Evolutionary conservation across 2,329 filamentous ascomycete genomes (phyloP).

Genomic region (Emergomyces pasteurianus): DNA sequence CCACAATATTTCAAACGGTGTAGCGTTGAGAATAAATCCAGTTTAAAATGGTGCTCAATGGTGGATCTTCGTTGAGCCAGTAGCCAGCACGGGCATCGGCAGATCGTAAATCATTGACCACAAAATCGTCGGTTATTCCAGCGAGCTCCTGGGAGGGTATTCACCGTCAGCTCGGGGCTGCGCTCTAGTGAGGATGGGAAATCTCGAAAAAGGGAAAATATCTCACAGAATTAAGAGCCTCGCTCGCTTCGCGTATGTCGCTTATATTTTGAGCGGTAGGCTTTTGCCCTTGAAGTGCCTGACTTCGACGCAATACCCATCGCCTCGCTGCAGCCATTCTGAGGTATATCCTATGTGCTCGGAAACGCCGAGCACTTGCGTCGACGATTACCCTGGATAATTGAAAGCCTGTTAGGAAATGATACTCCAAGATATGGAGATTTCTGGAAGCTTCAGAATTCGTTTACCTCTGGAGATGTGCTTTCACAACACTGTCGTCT

Average conservation of each 20-base stretch:
- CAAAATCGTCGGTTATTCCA: conserved; percentile 44
- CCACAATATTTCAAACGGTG: background rate
- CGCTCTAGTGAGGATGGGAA: background rate
- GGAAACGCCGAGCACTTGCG: conserved; percentile 47
- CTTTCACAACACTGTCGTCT: conserved; percentile 43
- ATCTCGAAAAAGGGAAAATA: conserved; percentile 5
- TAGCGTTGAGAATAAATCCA: conserved; percentile 29
- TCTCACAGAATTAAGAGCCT: conserved; percentile 38
- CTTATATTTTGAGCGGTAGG: conserved; percentile 36
- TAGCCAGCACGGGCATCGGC: conserved; percentile 46
- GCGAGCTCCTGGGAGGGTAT: conserved; percentile 39
- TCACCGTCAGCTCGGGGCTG: background rate
- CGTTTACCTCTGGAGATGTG: conserved; percentile 44
- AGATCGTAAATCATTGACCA: conserved; percentile 43
- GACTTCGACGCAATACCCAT: conserved; percentile 45
- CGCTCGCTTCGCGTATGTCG: conserved; percentile 38
- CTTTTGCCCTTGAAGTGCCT: conserved; percentile 40
- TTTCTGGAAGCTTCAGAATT: background rate
- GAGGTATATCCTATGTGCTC: conserved; percentile 50
- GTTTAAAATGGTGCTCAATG: conserved; percentile 38
- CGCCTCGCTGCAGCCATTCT: conserved; percentile 45
- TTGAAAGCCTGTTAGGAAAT: conserved; percentile 6
- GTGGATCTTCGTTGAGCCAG: conserved; percentile 51
- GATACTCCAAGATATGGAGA: background rate
- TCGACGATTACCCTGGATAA: conserved; percentile 46